Evolutionary conservation across 2,329 filamentous ascomycete genomes (phyloP).

Genomic region (Elsinoe perseae): DNA sequence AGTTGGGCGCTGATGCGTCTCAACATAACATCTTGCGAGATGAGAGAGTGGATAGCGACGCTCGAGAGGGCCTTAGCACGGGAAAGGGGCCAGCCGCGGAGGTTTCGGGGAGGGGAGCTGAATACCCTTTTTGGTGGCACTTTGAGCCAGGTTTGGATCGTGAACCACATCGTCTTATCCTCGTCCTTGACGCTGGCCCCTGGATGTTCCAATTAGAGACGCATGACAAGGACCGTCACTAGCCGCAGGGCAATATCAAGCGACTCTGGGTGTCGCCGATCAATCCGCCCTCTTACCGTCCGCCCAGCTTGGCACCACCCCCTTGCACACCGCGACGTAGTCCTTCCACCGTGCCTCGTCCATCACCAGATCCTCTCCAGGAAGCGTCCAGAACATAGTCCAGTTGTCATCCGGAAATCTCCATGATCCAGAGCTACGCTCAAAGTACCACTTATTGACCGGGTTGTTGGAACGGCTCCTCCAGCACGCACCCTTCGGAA

Average conservation of each 20-base stretch:
- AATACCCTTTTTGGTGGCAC: neutral
- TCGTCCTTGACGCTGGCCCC: no score
- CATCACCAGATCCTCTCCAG: slow-evolving; percentile 49
- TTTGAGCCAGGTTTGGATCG: neutral
- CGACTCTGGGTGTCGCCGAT: neutral
- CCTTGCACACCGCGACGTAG: slow-evolving; percentile 42
- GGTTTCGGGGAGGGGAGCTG: neutral
- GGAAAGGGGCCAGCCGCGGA: no score
- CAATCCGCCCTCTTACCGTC: slow-evolving; percentile 32
- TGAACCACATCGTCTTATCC: neutral
- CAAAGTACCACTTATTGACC: slow-evolving; percentile 99
- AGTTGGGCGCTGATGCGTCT: neutral
- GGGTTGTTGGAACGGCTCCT: slow-evolving; percentile 82
- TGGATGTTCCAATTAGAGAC: no score
- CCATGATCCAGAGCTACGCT: slow-evolving; percentile 73
- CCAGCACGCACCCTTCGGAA: slow-evolving; percentile 87
- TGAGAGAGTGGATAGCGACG: neutral
- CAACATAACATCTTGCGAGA: neutral
- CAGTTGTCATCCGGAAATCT: slow-evolving; percentile 77
- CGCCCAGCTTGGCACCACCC: slow-evolving; percentile 43
- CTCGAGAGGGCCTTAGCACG: no score
- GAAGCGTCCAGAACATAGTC: slow-evolving; percentile 98
- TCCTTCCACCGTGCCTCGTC: slow-evolving; percentile 38
- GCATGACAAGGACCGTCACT: no score
- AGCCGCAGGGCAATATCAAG: neutral